These are phyloP conservation scores for Vigna mungo DNA, from an alignment of 306 rosid species.

Conservation along the genomic window DNA sequence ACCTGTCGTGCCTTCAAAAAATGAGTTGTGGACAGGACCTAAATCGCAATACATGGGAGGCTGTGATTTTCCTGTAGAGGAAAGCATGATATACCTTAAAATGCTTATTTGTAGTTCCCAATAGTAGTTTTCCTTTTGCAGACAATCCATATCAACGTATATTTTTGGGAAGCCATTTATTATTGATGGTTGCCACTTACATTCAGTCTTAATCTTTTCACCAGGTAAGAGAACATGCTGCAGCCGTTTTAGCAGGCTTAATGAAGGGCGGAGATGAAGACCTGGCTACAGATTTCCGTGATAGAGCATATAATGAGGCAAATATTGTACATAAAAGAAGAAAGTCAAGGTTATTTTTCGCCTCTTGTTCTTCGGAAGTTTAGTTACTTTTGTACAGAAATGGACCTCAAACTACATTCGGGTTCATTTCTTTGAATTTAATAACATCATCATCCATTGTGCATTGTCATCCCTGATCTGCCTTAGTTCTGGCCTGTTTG, in stretches of 20 bases:
- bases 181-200: slow-evolving; percentile 27
- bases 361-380: slow-evolving; percentile 28
- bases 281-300: slow-evolving; percentile 85
- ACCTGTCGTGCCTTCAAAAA: slow-evolving; percentile 11
- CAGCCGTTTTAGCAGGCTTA: slow-evolving; percentile 96
- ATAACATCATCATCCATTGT: slow-evolving; percentile 7
- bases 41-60: slow-evolving; percentile 18
- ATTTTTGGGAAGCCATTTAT: slow-evolving; percentile 26
- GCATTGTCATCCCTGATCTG: background rate
- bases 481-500: too few species aligned
- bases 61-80: slow-evolving; percentile 25
- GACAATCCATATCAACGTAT: slow-evolving; percentile 28
- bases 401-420: slow-evolving; percentile 6
- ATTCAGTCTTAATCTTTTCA: slow-evolving; percentile 40
- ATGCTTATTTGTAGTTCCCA: background rate
- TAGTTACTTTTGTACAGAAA: slow-evolving; percentile 18
- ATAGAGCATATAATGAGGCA: slow-evolving; percentile 80
- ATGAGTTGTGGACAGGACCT: slow-evolving; percentile 21
- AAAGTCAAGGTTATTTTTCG: slow-evolving; percentile 67
- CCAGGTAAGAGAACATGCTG: slow-evolving; percentile 97
- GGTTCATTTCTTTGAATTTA: slow-evolving; percentile 30
- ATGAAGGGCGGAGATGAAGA: slow-evolving; percentile 98
- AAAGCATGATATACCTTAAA: slow-evolving; percentile 8
- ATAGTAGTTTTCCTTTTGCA: slow-evolving; percentile 14
- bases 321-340: slow-evolving; percentile 67